Evolutionary conservation across 2,329 filamentous ascomycete genomes (phyloP).

Genomic region (Biscogniauxia mediterranea): DNA sequence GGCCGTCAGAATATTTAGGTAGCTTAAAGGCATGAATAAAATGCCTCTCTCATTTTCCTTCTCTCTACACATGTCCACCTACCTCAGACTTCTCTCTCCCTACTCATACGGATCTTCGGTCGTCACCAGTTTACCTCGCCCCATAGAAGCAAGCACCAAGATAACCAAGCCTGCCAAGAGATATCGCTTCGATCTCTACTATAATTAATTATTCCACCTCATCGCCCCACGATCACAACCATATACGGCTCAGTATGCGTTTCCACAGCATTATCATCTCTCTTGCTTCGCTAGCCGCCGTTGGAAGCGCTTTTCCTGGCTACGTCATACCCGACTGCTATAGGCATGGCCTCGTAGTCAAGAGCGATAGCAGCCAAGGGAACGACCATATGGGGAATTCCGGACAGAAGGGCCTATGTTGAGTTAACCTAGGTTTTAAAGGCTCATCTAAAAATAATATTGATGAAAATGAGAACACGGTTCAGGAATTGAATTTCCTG

Average conservation of each 20-base stretch:
- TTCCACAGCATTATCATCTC: background rate
- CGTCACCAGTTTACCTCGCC: background rate
- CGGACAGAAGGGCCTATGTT: background rate
- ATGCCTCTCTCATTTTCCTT: background rate
- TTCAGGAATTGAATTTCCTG: background rate
- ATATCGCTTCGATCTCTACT: background rate
- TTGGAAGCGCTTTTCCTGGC: background rate
- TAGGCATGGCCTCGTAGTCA: background rate
- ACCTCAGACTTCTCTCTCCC: background rate
- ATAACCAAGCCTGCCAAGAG: background rate
- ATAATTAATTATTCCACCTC: background rate
- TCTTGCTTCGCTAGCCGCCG: background rate
- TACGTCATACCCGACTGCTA: background rate
- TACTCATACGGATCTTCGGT: background rate
- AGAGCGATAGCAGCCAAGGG: background rate
- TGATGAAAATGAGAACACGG: background rate
- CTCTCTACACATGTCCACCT: background rate
- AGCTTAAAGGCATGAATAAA: background rate
- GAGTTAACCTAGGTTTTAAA: background rate
- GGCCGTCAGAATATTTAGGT: background rate
- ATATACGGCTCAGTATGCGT: background rate
- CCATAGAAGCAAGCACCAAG: background rate
- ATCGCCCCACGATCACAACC: too few species aligned
- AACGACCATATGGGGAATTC: background rate
- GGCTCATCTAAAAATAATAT: background rate